Conservation (phyloP, 129 eudicot genomes). For the Calendula officinalis region DNA sequence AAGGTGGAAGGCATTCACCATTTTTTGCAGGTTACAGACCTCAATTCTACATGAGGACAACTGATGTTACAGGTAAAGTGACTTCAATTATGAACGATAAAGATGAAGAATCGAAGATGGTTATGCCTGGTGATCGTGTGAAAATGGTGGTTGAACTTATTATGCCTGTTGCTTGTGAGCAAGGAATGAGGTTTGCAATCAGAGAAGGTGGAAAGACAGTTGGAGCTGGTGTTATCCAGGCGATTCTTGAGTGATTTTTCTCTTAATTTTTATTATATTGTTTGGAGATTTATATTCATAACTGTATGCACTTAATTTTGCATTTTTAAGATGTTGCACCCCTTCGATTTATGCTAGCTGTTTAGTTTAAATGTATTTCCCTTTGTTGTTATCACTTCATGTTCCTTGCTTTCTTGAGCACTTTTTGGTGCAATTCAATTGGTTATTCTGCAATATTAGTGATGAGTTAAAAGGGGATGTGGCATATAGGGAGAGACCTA, state of each 20-base stretch:
- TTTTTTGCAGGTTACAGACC: slow-evolving; percentile 69
- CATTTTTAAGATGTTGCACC: slow-evolving; percentile 32
- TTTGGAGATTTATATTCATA: slow-evolving; percentile 30
- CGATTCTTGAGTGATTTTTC: slow-evolving; percentile 47
- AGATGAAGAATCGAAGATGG: slow-evolving; percentile 72
- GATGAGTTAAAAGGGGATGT: no score
- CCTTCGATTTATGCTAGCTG: slow-evolving; percentile 30
- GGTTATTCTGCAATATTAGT: no score
- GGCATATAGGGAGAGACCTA: no score
- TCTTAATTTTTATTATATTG: slow-evolving; percentile 12
- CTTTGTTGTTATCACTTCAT: neutral
- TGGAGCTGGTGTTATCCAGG: slow-evolving; percentile 74
- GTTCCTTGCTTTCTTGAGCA: no score
- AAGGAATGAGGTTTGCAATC: slow-evolving; percentile 79
- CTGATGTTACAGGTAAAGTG: slow-evolving; percentile 69
- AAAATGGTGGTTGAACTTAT: slow-evolving; percentile 70
- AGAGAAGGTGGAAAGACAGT: slow-evolving; percentile 92
- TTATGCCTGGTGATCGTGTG: slow-evolving; percentile 84
- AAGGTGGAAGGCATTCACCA: slow-evolving; percentile 78
- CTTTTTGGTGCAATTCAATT: no score
- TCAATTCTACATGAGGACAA: slow-evolving; percentile 79
- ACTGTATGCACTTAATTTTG: slow-evolving; percentile 45
- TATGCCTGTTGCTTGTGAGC: slow-evolving; percentile 61
- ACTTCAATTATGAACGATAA: slow-evolving; percentile 4
- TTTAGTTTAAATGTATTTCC: slow-evolving; percentile 19